Conservation (phyloP, 306 rosid genomes). For the Malus sylvestris region DNA sequence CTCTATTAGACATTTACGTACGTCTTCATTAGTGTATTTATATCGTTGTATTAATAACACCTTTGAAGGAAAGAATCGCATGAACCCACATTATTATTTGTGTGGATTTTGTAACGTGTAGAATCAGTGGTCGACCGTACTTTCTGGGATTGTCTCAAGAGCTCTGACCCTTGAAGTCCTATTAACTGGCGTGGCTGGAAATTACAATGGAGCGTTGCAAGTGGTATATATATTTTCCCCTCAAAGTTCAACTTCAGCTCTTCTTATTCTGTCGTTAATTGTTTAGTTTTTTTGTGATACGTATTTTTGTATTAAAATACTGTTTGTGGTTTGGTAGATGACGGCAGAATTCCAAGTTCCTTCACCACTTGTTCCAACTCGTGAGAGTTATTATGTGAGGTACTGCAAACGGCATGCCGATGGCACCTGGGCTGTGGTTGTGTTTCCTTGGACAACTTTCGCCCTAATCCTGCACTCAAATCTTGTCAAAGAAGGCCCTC, state of each 20-base stretch:
- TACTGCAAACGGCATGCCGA: constrained; percentile 76
- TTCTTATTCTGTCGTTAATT: background rate
- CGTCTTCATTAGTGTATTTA: too few species aligned
- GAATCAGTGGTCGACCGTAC: constrained; percentile 85
- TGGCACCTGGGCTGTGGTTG: constrained; percentile 89
- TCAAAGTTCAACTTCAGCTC: background rate
- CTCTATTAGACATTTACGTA: too few species aligned
- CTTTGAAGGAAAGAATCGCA: background rate
- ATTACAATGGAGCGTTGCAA: constrained; percentile 93
- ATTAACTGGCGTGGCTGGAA: constrained; percentile 95
- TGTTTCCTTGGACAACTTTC: constrained; percentile 70
- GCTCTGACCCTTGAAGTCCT: constrained; percentile 80
- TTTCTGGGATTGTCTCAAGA: constrained; percentile 83
- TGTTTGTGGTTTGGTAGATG: constrained; percentile 40
- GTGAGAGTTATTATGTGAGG: constrained; percentile 80
- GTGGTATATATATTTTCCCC: constrained; percentile 43
- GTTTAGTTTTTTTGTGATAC: background rate
- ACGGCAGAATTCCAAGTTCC: constrained; percentile 90
- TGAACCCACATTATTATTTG: background rate
- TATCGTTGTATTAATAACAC: background rate
- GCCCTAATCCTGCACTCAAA: constrained; percentile 48
- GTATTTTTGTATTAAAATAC: background rate
- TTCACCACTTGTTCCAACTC: constrained; percentile 85
- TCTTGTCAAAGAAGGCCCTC: constrained; percentile 81
- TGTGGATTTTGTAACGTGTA: constrained; percentile 7